Evolutionary conservation across 257 asterid genomes (phyloP).

Genomic region (Cynanchum wilfordii): DNA sequence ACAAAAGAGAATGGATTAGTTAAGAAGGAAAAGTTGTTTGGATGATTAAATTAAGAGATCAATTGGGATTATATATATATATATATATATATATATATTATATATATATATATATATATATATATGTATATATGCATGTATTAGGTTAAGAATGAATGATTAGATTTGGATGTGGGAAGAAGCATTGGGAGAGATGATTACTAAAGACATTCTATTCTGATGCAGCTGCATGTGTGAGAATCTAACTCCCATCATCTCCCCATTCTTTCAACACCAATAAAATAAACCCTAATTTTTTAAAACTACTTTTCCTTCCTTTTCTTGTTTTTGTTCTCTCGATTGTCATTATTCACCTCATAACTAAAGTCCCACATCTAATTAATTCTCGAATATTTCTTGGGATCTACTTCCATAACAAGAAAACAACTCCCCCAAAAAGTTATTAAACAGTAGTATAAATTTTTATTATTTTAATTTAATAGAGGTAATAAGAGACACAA

Average conservation of each 20-base stretch:
- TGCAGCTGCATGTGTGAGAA: slow-evolving; percentile 29
- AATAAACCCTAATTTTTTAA: background rate
- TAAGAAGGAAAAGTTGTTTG: no score
- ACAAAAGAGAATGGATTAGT: no score
- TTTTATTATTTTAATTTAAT: no score
- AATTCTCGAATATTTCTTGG: background rate
- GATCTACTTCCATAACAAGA: background rate
- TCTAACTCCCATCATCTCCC: slow-evolving; percentile 31
- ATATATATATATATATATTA: no score
- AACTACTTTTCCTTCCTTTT: background rate
- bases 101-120: no score
- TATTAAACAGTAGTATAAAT: no score
- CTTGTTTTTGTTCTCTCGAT: background rate
- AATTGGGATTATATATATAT: no score
- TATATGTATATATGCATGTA: no score
- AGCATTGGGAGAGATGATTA: slow-evolving; percentile 31
- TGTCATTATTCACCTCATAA: slow-evolving; percentile 20
- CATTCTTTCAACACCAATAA: slow-evolving; percentile 27
- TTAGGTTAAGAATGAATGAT: slow-evolving; percentile 10
- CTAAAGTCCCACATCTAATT: background rate
- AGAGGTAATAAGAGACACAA: no score
- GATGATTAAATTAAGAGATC: no score
- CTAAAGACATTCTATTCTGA: slow-evolving; percentile 27
- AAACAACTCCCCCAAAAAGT: background rate
- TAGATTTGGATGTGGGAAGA: slow-evolving; percentile 17